Percentiles rank a stretch among this genome's conserved stretches.
These are phyloP conservation scores for Viola odorata DNA, from an alignment of 345 rosid genomes.

Conservation along the genomic window DNA sequence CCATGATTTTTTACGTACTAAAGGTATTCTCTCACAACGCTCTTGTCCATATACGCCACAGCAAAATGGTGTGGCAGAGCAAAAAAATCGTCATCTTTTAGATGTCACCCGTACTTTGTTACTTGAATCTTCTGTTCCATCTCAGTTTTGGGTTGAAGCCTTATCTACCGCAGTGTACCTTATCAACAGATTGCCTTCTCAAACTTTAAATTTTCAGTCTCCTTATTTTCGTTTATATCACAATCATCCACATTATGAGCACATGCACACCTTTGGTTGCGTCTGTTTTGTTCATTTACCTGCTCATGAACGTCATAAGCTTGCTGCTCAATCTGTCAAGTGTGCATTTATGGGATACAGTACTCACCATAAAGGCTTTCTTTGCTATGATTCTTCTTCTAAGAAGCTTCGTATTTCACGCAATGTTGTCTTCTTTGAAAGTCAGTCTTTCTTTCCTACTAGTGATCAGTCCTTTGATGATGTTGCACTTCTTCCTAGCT, in stretches of 20 bases:
- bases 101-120: background rate
- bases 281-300: background rate
- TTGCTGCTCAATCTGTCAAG: background rate
- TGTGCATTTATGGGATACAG: background rate
- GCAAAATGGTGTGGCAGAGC: slow-evolving; percentile 1
- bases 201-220: background rate
- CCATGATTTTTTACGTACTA: background rate
- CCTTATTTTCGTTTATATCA: background rate
- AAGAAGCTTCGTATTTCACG: background rate
- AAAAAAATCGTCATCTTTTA: background rate
- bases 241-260: background rate
- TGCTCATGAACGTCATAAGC: background rate
- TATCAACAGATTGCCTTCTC: background rate
- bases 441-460: background rate
- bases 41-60: background rate
- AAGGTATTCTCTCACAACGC: background rate
- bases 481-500: no score
- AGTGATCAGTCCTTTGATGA: no score
- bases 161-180: background rate
- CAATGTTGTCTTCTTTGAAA: background rate
- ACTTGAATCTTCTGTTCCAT: background rate
- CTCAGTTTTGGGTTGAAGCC: background rate
- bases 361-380: background rate
- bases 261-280: background rate
- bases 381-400: background rate